A percentile compares a stretch with the other conserved stretches of the same genome.
phyloP scores from a whole-genome alignment of 2,329 filamentous ascomycete genomes.

The Colletotrichum kahawae region DNA sequence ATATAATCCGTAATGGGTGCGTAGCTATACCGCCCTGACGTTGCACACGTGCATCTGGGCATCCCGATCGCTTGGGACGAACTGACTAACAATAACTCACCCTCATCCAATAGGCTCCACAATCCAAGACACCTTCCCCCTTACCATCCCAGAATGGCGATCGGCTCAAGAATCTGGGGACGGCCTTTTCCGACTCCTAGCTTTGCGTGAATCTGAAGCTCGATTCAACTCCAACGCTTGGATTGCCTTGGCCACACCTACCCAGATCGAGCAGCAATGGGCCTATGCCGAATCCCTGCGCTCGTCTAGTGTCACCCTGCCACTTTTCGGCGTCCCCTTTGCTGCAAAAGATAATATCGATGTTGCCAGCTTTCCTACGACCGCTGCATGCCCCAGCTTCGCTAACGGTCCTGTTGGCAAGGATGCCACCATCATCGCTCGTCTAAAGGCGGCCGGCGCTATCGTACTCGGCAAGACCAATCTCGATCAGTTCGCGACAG shows the following conservation, averaged over 20 bases:
- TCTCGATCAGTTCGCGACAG: conserved; percentile 68
- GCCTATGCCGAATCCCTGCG: conserved; percentile 46
- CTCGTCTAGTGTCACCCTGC: conserved; percentile 45
- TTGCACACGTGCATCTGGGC: background rate
- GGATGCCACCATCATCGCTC: conserved; percentile 53
- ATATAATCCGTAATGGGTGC: conserved; percentile 12
- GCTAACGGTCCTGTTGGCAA: conserved; percentile 46
- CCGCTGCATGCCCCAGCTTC: conserved; percentile 56
- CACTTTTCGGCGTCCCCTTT: conserved; percentile 62
- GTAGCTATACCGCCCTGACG: background rate
- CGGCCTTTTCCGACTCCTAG: conserved; percentile 31
- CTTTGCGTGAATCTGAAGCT: conserved; percentile 27
- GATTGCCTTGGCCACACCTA: conserved; percentile 34
- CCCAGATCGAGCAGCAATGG: conserved; percentile 30
- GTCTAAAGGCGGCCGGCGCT: conserved; percentile 56
- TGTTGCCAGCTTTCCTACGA: conserved; percentile 53
- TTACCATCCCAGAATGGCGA: conserved; percentile 27
- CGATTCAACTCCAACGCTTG: conserved; percentile 31
- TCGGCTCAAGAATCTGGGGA: conserved; percentile 26
- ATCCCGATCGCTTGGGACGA: background rate
- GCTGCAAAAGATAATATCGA: conserved; percentile 64
- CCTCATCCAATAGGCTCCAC: conserved; percentile 1
- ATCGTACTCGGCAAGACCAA: conserved; percentile 64
- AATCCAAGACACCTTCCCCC: conserved; percentile 14
- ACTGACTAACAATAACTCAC: conserved; percentile 1